These are phyloP conservation scores for Filobasidium floriforme DNA, from an alignment of 768 basidiomycete species.

Conservation along the genomic window DNA sequence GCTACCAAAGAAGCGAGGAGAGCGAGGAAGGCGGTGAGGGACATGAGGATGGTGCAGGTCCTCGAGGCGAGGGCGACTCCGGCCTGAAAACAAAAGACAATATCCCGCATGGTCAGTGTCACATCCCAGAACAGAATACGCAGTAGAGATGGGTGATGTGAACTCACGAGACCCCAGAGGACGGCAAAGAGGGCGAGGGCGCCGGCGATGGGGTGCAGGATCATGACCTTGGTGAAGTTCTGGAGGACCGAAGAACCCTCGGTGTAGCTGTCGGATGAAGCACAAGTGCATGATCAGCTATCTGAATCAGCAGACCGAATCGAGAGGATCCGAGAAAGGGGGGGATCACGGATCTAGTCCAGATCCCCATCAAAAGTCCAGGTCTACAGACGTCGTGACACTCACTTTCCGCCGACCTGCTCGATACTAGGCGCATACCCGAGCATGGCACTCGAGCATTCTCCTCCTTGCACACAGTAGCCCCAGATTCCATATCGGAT, in stretches of 20 bases:
- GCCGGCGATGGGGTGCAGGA: conserved; percentile 70
- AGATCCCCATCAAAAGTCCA: not conserved
- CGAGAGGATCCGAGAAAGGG: too few relatives aligned
- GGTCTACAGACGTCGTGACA: not conserved
- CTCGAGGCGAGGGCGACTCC: conserved; percentile 61
- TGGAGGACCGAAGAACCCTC: conserved; percentile 48
- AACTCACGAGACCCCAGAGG: conserved; percentile 25
- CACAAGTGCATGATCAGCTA: too few relatives aligned
- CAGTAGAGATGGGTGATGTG: too few relatives aligned
- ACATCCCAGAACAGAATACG: too few relatives aligned
- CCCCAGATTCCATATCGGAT: conserved; percentile 71
- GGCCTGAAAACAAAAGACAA: conserved; percentile 45
- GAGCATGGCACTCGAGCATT: conserved; percentile 25
- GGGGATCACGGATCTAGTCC: not conserved
- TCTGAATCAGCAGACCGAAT: too few relatives aligned
- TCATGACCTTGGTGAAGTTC: conserved; percentile 64
- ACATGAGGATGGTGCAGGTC: conserved; percentile 68
- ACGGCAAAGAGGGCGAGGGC: conserved; percentile 34
- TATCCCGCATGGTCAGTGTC: too few relatives aligned
- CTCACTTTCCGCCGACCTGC: conserved; percentile 18
- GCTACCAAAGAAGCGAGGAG: conserved; percentile 60
- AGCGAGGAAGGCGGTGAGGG: conserved; percentile 60
- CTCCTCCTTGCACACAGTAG: conserved; percentile 44
- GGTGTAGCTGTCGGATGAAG: not conserved
- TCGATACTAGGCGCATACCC: conserved; percentile 17